Percentiles rank a stretch among this genome's conserved stretches.
Evolutionary conservation across 768 basidiomycete genomes (phyloP).

Genomic region (Hirschioporus abietinus): DNA sequence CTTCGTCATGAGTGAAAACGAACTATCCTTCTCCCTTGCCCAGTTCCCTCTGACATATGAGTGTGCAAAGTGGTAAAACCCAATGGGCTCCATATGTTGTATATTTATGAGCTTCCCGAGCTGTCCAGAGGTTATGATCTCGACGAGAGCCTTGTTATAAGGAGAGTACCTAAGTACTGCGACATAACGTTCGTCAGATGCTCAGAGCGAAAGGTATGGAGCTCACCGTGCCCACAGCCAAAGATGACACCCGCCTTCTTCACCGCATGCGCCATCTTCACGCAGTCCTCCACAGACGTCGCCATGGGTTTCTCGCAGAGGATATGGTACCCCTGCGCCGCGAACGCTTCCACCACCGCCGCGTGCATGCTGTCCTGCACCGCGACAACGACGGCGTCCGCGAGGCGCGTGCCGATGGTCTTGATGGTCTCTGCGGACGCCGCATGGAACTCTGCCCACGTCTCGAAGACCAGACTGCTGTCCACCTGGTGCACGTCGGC

Average conservation of each 20-base stretch:
- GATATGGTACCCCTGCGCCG: slow-evolving; percentile 79
- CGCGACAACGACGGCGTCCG: slow-evolving; percentile 76
- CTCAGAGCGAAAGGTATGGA: background rate
- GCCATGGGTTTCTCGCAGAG: slow-evolving; percentile 95
- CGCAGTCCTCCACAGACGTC: slow-evolving; percentile 62
- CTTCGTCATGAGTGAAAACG: slow-evolving; percentile 85
- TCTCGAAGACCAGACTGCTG: slow-evolving; percentile 59
- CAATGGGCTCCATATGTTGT: slow-evolving; percentile 82
- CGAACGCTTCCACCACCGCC: slow-evolving; percentile 70
- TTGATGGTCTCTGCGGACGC: slow-evolving; percentile 64
- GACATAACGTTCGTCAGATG: no score
- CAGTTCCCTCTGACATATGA: slow-evolving; percentile 85
- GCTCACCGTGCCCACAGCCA: slow-evolving; percentile 80
- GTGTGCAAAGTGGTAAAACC: slow-evolving; percentile 86
- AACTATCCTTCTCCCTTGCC: slow-evolving; percentile 60
- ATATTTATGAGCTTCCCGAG: slow-evolving; percentile 79
- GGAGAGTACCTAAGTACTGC: slow-evolving; percentile 85
- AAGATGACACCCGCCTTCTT: slow-evolving; percentile 69
- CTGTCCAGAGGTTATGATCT: slow-evolving; percentile 61
- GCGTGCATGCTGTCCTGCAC: slow-evolving; percentile 79
- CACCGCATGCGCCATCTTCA: slow-evolving; percentile 69
- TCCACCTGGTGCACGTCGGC: slow-evolving; percentile 56
- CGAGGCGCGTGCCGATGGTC: slow-evolving; percentile 62
- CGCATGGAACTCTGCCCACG: slow-evolving; percentile 65
- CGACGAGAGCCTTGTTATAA: slow-evolving; percentile 65